These are phyloP conservation scores for Amauroascus verrucosus DNA, from an alignment of 2,329 filamentous ascomycete genomes.

Conservation along the genomic window DNA sequence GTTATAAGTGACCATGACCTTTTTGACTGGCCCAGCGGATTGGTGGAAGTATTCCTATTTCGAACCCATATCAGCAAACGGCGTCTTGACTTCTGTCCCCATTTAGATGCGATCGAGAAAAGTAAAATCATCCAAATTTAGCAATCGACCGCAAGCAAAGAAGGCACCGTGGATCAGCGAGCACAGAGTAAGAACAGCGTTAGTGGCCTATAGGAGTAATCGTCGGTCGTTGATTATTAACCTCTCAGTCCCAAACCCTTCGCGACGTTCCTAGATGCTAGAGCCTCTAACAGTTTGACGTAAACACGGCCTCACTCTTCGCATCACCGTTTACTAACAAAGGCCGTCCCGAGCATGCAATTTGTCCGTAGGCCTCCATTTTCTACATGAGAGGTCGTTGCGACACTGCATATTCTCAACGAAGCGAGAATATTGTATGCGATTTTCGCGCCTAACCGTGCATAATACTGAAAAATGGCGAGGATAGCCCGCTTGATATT, in stretches of 20 bases:
- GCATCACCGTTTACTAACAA: background rate
- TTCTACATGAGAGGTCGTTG: background rate
- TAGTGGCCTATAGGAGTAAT: constrained; percentile 25
- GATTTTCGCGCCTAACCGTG: background rate
- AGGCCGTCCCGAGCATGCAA: background rate
- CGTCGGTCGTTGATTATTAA: background rate
- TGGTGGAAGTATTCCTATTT: constrained; percentile 91
- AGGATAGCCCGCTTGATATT: background rate
- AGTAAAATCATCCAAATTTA: constrained; percentile 13
- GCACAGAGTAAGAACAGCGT: constrained; percentile 43
- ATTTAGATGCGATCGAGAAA: constrained; percentile 15
- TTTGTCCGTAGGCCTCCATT: background rate
- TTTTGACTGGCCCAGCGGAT: constrained; percentile 82
- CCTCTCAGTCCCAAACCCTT: background rate
- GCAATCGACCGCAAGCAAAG: constrained; percentile 16
- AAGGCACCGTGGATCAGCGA: constrained; percentile 44
- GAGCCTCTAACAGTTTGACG: background rate
- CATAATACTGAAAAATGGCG: background rate
- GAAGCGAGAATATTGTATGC: background rate
- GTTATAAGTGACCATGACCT: constrained; percentile 83
- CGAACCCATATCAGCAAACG: constrained; percentile 40
- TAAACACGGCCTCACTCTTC: background rate
- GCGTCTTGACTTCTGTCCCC: background rate
- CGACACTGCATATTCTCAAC: background rate
- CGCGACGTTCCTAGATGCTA: background rate